Evolutionary conservation across 2,329 filamentous ascomycete genomes (phyloP).

Genomic region (Sporothrix globosa): DNA sequence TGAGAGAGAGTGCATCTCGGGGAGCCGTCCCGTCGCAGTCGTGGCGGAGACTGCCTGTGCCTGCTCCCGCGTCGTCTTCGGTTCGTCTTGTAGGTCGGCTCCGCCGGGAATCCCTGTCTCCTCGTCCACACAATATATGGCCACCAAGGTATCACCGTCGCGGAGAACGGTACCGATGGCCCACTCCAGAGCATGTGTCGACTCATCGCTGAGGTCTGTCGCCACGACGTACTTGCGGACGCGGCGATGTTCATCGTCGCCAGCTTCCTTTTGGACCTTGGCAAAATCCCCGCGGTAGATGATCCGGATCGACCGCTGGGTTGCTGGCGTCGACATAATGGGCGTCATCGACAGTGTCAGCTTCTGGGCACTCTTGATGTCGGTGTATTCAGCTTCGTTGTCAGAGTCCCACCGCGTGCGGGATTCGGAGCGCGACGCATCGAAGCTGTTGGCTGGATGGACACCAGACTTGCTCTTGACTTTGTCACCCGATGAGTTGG

Average conservation of each 20-base stretch:
- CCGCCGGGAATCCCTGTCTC: conserved; percentile 66
- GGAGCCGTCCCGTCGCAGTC: conserved; percentile 46
- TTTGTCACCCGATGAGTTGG: conserved; percentile 64
- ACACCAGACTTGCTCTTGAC: conserved; percentile 62
- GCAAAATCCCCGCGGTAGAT: conserved; percentile 86
- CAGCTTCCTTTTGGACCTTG: conserved; percentile 72
- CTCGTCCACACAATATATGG: conserved; percentile 92
- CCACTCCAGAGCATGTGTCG: conserved; percentile 94
- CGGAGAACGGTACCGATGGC: conserved; percentile 92
- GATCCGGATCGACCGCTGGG: conserved; percentile 82
- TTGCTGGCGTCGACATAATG: conserved; percentile 73
- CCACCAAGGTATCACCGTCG: conserved; percentile 90
- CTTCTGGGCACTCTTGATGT: conserved; percentile 86
- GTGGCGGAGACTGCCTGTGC: conserved; percentile 71
- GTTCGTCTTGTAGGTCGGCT: conserved; percentile 57
- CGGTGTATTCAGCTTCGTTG: conserved; percentile 78
- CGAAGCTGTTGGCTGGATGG: conserved; percentile 84
- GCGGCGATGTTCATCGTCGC: conserved; percentile 72
- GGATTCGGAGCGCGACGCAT: conserved; percentile 61
- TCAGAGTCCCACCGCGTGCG: conserved; percentile 74
- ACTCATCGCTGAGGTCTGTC: conserved; percentile 91
- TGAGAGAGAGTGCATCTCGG: conserved; percentile 36
- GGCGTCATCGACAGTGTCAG: conserved; percentile 79
- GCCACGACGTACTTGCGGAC: conserved; percentile 93
- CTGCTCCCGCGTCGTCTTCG: conserved; percentile 74